phyloP scores from a whole-genome alignment of 1,139 yeast species.

The Sugiyamaella sp. region DNA sequence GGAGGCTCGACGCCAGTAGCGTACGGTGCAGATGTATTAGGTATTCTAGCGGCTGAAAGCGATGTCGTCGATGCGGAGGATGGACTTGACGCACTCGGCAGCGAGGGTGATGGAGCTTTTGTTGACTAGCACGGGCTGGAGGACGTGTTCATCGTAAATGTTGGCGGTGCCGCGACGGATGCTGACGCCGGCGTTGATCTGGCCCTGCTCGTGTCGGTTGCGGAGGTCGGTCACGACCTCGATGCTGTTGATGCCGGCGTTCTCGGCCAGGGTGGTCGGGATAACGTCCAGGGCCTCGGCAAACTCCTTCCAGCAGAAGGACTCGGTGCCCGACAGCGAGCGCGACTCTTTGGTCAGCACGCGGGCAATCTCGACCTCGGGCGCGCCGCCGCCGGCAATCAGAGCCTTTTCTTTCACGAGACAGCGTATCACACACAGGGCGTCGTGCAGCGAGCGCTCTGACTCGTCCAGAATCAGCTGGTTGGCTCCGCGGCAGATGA shows the following conservation, averaged over 20 bases:
- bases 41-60: conserved; percentile 65
- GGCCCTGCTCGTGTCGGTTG: conserved; percentile 89
- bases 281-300: conserved; percentile 95
- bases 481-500: conserved; percentile 95
- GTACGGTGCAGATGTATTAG: conserved; percentile 1
- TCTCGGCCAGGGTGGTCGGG: conserved; percentile 96
- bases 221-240: conserved; percentile 94
- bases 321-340: conserved; percentile 84
- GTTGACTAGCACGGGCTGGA: conserved; percentile 94
- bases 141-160: conserved; percentile 89
- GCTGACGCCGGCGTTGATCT: conserved; percentile 91
- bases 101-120: conserved; percentile 94
- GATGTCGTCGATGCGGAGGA: conserved; percentile 94
- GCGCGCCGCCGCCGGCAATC: conserved; percentile 99
- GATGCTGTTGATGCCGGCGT: conserved; percentile 94
- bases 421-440: conserved; percentile 94
- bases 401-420: conserved; percentile 90
- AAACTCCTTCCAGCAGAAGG: conserved; percentile 92
- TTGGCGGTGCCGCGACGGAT: conserved; percentile 92
- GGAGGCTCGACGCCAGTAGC: too few relatives aligned
- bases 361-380: conserved; percentile 92
- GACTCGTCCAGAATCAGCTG: conserved; percentile 88
- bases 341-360: conserved; percentile 77
- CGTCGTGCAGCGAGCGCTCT: conserved; percentile 96
- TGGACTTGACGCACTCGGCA: conserved; percentile 93